Conservation (phyloP, 2,329 filamentous ascomycete genomes). For the Pseudopithomyces maydicus region DNA sequence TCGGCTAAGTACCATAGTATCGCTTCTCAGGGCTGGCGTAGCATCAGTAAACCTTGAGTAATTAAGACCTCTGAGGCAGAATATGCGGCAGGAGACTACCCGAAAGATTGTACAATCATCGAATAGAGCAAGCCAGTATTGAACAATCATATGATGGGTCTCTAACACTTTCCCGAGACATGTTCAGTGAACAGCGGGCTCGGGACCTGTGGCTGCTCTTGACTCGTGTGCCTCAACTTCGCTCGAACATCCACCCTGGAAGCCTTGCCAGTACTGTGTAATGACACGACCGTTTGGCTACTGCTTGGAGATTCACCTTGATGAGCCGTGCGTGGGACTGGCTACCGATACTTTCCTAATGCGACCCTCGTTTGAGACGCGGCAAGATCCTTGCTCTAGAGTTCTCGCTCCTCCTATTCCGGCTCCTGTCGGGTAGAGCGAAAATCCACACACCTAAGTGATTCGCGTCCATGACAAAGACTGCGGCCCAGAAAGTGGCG, state of each 20-base stretch:
- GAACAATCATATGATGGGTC: too few species aligned
- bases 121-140: too few species aligned
- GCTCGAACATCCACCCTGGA: too few species aligned
- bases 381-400: background rate
- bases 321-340: background rate
- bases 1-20: background rate
- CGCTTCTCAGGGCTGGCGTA: background rate
- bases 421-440: background rate
- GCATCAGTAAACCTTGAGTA: background rate
- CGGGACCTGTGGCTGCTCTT: too few species aligned
- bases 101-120: background rate
- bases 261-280: too few species aligned
- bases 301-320: too few species aligned
- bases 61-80: background rate
- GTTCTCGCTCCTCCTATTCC: background rate
- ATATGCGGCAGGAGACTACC: background rate
- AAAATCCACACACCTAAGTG: background rate
- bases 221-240: too few species aligned
- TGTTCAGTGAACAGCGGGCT: too few species aligned
- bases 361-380: background rate
- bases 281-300: too few species aligned
- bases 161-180: too few species aligned
- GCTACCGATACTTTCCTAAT: background rate
- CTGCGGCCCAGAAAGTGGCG: background rate
- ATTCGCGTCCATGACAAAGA: background rate